Evolutionary conservation across 2,329 filamentous ascomycete species (phyloP).

Genomic region (Neofusicoccum kwambonambiense): DNA sequence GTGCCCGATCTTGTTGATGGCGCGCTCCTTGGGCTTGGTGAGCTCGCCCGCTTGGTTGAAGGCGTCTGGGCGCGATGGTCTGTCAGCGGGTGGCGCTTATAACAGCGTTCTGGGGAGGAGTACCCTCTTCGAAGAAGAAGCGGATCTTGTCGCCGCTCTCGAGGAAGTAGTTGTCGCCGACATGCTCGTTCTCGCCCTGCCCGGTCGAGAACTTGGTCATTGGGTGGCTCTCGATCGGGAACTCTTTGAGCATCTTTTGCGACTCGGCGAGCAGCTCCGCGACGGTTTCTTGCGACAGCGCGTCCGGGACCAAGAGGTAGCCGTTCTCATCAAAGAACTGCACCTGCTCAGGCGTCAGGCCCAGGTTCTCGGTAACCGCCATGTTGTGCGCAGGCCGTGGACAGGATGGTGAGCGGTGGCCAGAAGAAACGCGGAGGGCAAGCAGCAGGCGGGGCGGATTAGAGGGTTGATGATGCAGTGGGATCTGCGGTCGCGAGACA

Average conservation of each 20-base stretch:
- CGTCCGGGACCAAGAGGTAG: constrained; percentile 82
- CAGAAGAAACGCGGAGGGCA: neutral
- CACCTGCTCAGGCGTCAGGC: constrained; percentile 71
- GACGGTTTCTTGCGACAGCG: constrained; percentile 66
- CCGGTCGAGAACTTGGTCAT: constrained; percentile 94
- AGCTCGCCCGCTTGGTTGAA: constrained; percentile 67
- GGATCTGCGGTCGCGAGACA: neutral
- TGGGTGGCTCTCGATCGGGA: constrained; percentile 80
- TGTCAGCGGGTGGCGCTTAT: neutral
- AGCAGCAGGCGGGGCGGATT: neutral
- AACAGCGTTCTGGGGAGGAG: too few relatives aligned
- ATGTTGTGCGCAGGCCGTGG: neutral
- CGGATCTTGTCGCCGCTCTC: constrained; percentile 85
- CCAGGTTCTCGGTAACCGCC: constrained; percentile 29
- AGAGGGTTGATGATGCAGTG: neutral
- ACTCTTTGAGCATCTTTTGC: constrained; percentile 67
- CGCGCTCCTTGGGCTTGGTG: constrained; percentile 73
- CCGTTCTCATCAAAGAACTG: constrained; percentile 75
- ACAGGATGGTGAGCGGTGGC: neutral
- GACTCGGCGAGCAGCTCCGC: constrained; percentile 71
- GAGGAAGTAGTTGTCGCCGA: constrained; percentile 94
- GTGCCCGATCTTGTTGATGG: constrained; percentile 70
- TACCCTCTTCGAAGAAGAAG: constrained; percentile 90
- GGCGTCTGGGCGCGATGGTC: constrained; percentile 57
- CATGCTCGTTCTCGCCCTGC: constrained; percentile 64